Evolutionary conservation across 225 moss, liverwort and hornwort species (phyloP).

Genomic region (Physcomitrellopsis africana): DNA sequence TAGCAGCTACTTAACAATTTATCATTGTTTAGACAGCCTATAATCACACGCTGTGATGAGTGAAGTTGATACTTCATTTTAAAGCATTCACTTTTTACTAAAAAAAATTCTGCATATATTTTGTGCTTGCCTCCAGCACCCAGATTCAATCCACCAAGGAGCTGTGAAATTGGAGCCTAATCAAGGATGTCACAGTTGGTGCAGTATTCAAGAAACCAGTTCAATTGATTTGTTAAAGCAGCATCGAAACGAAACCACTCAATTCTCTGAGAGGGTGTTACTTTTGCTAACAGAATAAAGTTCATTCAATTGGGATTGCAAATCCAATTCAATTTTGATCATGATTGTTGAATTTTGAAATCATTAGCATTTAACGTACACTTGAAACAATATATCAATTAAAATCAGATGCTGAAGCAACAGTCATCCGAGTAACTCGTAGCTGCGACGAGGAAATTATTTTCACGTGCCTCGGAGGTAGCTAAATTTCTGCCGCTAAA

Average conservation of each 20-base stretch:
- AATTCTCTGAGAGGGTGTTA: no score
- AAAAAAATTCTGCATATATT: constrained; percentile 14
- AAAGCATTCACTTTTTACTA: constrained; percentile 17
- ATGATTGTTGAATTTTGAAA: no score
- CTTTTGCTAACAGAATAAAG: no score
- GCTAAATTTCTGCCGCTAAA: constrained; percentile 24
- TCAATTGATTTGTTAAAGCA: constrained; percentile 13
- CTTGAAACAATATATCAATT: no score
- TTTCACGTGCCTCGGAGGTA: constrained; percentile 26
- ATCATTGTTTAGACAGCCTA: neutral
- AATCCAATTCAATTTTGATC: no score
- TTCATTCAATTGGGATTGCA: no score
- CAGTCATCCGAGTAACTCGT: no score
- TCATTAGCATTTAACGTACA: no score
- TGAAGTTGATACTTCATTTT: neutral
- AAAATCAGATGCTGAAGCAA: no score
- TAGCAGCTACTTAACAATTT: neutral
- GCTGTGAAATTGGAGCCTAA: constrained; percentile 11
- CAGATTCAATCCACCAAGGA: neutral
- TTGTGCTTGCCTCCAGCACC: constrained; percentile 7
- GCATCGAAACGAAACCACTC: neutral
- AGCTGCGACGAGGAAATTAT: no score
- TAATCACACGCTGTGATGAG: neutral
- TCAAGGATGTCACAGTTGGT: neutral
- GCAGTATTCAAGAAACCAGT: neutral